phyloP scores from a whole-genome alignment of 768 basidiomycete genomes.

The Hydnum rufescens region DNA sequence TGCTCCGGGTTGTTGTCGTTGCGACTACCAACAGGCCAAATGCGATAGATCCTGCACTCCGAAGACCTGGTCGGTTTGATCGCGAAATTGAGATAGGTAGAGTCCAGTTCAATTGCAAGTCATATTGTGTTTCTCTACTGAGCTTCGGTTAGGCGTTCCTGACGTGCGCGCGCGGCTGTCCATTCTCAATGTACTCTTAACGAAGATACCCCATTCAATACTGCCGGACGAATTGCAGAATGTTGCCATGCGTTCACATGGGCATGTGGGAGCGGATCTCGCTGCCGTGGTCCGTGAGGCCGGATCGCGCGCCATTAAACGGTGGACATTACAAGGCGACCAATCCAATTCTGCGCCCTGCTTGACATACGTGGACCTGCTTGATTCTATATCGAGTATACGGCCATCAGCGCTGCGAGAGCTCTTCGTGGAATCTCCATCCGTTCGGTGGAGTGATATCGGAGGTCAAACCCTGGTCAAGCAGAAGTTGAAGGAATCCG shows the following conservation, averaged over 20 bases:
- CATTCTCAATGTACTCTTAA: constrained; percentile 71
- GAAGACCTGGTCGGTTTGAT: constrained; percentile 82
- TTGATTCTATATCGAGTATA: constrained; percentile 50
- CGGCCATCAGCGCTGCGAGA: constrained; percentile 91
- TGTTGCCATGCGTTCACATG: constrained; percentile 68
- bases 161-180: constrained; percentile 66
- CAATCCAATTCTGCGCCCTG: constrained; percentile 16
- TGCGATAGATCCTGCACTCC: constrained; percentile 81
- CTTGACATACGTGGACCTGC: constrained; percentile 39
- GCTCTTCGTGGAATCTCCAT: constrained; percentile 70
- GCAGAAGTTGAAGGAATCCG: constrained; percentile 69
- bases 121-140: not conserved
- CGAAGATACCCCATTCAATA: constrained; percentile 61
- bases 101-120: constrained; percentile 1
- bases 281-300: constrained; percentile 84
- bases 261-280: constrained; percentile 93
- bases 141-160: constrained; percentile 48
- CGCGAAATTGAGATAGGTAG: constrained; percentile 85
- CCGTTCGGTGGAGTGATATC: constrained; percentile 68
- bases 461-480: constrained; percentile 73
- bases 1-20: constrained; percentile 64
- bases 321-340: constrained; percentile 30
- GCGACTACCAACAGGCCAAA: constrained; percentile 93
- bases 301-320: constrained; percentile 79
- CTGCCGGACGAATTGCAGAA: constrained; percentile 35